A percentile compares a stretch with the other conserved stretches of the same genome.
Conservation (phyloP, 169 alveolate species). For the Plasmodium fragile region DNA sequence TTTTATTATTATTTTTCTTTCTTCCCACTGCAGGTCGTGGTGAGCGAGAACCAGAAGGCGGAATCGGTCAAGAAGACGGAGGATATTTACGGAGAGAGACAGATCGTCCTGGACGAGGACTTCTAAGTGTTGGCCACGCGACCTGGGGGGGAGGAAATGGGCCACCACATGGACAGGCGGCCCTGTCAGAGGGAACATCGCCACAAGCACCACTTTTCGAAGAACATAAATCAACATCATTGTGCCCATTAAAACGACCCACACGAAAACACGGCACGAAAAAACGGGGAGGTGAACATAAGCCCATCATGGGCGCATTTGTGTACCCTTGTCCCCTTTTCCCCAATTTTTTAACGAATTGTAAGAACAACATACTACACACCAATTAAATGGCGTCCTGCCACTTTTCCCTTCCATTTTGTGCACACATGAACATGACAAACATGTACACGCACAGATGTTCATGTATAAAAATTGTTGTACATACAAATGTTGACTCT, state of each 20-base stretch:
- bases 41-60: slow-evolving; percentile 24
- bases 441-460: background rate
- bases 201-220: background rate
- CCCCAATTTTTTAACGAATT: background rate
- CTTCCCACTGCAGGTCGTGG: slow-evolving; percentile 22
- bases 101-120: slow-evolving; percentile 74
- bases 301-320: background rate
- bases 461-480: no score
- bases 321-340: background rate
- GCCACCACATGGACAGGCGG: background rate
- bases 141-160: background rate
- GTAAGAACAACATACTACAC: background rate
- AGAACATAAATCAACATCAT: background rate
- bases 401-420: background rate
- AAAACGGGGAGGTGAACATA: background rate
- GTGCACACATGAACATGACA: background rate
- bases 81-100: slow-evolving; percentile 71
- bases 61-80: slow-evolving; percentile 38
- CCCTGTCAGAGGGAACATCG: background rate
- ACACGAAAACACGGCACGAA: background rate
- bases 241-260: background rate
- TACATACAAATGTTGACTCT: no score
- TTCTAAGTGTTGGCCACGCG: slow-evolving; percentile 8
- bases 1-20: background rate
- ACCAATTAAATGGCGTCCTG: background rate